Evolutionary conservation across 192 early-diverging fungal species (phyloP).

Genomic region (Pilobolus umbonatus): DNA sequence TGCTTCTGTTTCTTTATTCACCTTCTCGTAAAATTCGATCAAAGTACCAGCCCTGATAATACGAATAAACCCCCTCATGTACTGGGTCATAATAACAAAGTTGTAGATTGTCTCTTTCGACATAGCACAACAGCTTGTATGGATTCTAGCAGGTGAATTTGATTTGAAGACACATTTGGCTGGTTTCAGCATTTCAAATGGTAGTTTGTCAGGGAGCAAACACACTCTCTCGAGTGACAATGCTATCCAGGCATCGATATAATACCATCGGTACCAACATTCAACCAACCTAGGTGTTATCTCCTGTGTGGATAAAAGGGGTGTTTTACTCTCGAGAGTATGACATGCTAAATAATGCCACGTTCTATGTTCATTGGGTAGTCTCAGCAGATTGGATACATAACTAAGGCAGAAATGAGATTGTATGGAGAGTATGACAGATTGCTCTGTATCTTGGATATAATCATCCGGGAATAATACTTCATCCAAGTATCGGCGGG

Average conservation of each 20-base stretch:
- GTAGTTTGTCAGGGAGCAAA: not conserved
- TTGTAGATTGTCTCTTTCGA: not conserved
- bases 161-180: not conserved
- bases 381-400: constrained; percentile 22
- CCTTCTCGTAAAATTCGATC: not conserved
- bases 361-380: constrained; percentile 21
- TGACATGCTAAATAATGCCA: constrained; percentile 24
- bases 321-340: constrained; percentile 4
- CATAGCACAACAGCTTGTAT: not conserved
- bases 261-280: constrained; percentile 30
- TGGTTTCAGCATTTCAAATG: not conserved
- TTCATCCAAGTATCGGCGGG: constrained; percentile 18
- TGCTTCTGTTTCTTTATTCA: not conserved
- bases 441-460: constrained; percentile 16
- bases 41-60: not conserved
- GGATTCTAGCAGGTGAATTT: not conserved
- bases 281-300: not conserved
- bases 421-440: constrained; percentile 1
- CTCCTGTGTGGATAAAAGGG: not conserved
- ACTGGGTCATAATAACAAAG: constrained; percentile 12
- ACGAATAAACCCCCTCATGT: constrained; percentile 16
- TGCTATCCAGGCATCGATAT: constrained; percentile 27
- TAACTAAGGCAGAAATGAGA: constrained; percentile 29
- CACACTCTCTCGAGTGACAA: constrained; percentile 17
- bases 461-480: constrained; percentile 9